A percentile compares a stretch with the other conserved stretches of the same genome.
Conservation (phyloP, 2,329 filamentous ascomycete species). For the Fusarium sp. region DNA sequence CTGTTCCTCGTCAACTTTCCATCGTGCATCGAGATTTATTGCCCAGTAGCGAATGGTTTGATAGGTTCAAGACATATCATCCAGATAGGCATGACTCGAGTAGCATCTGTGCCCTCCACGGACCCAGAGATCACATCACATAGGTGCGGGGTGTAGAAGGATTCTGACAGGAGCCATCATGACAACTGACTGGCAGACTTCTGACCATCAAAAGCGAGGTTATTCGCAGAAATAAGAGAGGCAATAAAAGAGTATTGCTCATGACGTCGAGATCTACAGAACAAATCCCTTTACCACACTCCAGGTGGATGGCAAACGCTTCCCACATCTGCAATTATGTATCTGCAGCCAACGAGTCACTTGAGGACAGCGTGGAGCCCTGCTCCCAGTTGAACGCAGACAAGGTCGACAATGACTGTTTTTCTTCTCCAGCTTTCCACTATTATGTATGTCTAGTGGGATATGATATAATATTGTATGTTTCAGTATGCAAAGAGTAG, state of each 20-base stretch:
- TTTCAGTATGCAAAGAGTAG: conserved; percentile 19
- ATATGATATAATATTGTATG: conserved; percentile 9
- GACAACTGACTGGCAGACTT: not conserved
- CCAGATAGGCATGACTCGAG: conserved; percentile 27
- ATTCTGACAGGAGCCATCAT: not conserved
- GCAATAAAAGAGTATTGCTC: conserved; percentile 1
- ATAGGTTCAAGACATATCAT: conserved; percentile 3
- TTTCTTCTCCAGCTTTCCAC: conserved; percentile 13
- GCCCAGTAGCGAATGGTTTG: not conserved
- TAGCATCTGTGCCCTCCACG: not conserved
- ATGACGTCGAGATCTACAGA: conserved; percentile 38
- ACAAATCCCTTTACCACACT: conserved; percentile 5
- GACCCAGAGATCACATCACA: not conserved
- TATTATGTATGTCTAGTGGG: conserved; percentile 10
- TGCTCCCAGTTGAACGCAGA: not conserved
- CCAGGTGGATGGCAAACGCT: conserved; percentile 17
- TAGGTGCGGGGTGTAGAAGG: not conserved
- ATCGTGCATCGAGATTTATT: not conserved
- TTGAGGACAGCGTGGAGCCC: conserved; percentile 10
- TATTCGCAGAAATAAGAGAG: not conserved
- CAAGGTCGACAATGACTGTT: conserved; percentile 11
- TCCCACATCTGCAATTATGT: conserved; percentile 21
- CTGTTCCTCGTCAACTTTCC: not conserved
- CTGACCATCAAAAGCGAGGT: conserved; percentile 4
- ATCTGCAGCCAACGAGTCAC: conserved; percentile 25